Evolutionary conservation across 75 land plant genomes (phyloP).

Genomic region (Azolla pinnata): DNA sequence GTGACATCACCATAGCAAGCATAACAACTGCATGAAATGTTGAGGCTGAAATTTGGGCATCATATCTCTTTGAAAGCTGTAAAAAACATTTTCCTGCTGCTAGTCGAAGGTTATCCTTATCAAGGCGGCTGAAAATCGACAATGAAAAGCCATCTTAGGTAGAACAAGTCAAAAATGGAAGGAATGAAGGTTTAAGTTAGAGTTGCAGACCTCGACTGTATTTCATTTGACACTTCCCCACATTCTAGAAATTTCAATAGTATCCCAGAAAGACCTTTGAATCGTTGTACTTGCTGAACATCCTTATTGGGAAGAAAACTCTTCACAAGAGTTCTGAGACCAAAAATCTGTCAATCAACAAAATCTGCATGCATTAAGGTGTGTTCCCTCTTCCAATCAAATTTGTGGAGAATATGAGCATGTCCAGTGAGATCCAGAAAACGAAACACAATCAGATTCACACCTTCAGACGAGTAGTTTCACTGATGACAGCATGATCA

Average conservation of each 20-base stretch:
- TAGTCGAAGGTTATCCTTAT: conserved; percentile 41
- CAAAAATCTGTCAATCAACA: conserved; percentile 43
- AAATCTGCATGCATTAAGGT: too few species aligned
- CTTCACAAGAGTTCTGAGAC: conserved; percentile 56
- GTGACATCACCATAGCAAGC: conserved; percentile 54
- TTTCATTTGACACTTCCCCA: conserved; percentile 23
- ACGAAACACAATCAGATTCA: neutral
- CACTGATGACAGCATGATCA: too few species aligned
- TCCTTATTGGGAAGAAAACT: conserved; percentile 42
- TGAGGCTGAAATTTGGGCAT: conserved; percentile 44
- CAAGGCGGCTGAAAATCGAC: conserved; percentile 37
- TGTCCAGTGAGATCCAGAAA: neutral
- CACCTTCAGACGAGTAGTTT: neutral
- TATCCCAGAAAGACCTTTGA: conserved; percentile 29
- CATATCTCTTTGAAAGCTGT: conserved; percentile 53
- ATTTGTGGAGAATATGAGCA: too few species aligned
- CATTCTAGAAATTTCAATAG: conserved; percentile 28
- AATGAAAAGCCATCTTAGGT: neutral
- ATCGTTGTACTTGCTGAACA: conserved; percentile 13
- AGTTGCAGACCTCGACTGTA: conserved; percentile 18
- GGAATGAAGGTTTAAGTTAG: neutral
- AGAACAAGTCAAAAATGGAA: neutral
- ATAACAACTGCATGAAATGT: conserved; percentile 34
- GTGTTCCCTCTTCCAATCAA: too few species aligned
- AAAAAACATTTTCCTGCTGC: conserved; percentile 70